Evolutionary conservation across 2,329 filamentous ascomycete species (phyloP).

Genomic region (Rhynchosporium secalis): DNA sequence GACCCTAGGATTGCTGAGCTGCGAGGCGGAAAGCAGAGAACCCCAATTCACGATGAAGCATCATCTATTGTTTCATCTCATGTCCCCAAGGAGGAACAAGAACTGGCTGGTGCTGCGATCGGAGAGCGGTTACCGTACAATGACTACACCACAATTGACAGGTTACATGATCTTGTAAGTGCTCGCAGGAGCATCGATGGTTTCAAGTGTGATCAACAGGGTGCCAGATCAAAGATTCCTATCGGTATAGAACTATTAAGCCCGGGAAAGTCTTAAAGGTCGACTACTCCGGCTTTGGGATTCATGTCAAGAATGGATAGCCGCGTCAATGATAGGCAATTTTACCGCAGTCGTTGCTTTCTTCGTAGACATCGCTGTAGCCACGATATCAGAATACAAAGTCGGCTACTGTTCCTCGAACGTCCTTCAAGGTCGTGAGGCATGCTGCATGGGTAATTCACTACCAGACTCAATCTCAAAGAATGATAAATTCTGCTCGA

Average conservation of each 20-base stretch:
- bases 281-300: conserved; percentile 47
- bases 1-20: conserved; percentile 22
- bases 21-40: conserved; percentile 15
- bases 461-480: conserved; percentile 19
- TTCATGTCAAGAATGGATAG: conserved; percentile 55
- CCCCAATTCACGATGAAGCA: conserved; percentile 18
- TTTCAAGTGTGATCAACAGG: conserved; percentile 7
- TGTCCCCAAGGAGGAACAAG: conserved; percentile 51
- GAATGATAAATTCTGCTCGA: conserved; percentile 35
- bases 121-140: conserved; percentile 60
- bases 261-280: conserved; percentile 45
- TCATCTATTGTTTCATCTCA: conserved; percentile 31
- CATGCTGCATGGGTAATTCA: conserved; percentile 47
- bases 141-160: conserved; percentile 63
- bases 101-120: conserved; percentile 47
- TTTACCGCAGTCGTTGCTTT: conserved; percentile 57
- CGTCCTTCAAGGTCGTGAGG: conserved; percentile 48
- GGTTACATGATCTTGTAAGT: conserved; percentile 57
- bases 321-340: conserved; percentile 53
- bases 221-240: conserved; percentile 55
- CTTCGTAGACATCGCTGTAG: conserved; percentile 54
- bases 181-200: not conserved
- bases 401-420: conserved; percentile 53
- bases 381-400: conserved; percentile 58
- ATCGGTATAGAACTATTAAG: conserved; percentile 50